phyloP scores from a whole-genome alignment of 2,329 filamentous ascomycete species.

The Botrytis squamosa region DNA sequence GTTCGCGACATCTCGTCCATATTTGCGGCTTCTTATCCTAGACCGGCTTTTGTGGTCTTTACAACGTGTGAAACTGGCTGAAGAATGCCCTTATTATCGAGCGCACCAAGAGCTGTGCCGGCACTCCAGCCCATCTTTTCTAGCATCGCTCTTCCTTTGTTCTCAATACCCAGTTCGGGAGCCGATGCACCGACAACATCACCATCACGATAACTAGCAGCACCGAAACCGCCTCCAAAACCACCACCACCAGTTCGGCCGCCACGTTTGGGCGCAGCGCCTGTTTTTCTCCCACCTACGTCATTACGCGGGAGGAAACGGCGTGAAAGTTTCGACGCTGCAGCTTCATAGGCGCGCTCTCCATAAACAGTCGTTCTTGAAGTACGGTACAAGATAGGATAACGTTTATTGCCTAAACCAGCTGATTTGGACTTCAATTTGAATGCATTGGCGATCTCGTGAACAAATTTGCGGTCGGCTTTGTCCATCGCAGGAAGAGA shows the following conservation, averaged over 20 bases:
- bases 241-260: constrained; percentile 39
- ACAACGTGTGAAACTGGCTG: constrained; percentile 84
- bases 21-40: constrained; percentile 52
- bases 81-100: constrained; percentile 83
- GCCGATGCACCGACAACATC: constrained; percentile 84
- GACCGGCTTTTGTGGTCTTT: constrained; percentile 79
- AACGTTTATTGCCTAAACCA: constrained; percentile 70
- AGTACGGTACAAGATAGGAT: constrained; percentile 76
- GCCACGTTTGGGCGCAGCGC: constrained; percentile 37
- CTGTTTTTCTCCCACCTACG: constrained; percentile 39
- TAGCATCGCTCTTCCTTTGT: constrained; percentile 81
- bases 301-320: constrained; percentile 58
- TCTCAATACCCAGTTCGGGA: constrained; percentile 77
- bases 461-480: constrained; percentile 71
- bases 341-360: constrained; percentile 53
- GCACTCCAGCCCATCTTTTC: constrained; percentile 97
- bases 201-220: constrained; percentile 71
- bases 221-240: constrained; percentile 40
- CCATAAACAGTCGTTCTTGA: constrained; percentile 61
- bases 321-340: constrained; percentile 48
- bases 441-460: constrained; percentile 73
- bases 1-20: not conserved
- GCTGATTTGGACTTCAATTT: constrained; percentile 81
- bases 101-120: constrained; percentile 78
- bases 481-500: constrained; percentile 83